Base-by-base conservation (phyloP, 345 rosid species). In the Arabidopsis suecica region DNA sequence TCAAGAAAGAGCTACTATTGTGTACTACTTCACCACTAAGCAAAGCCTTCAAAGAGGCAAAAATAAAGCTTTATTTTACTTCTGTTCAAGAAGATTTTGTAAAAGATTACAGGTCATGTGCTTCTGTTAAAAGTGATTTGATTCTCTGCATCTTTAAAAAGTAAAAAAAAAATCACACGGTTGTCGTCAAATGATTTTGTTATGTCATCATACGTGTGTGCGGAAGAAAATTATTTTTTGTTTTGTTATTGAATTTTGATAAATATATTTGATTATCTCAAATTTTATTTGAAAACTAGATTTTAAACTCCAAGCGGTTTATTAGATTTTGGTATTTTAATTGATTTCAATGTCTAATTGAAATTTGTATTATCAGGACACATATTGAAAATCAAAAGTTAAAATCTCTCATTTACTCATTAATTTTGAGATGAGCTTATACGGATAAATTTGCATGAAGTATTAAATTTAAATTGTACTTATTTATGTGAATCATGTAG, bases 1-100 rank as follows among this genome's bases (percentile, higher is more conserved):
- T 48, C 36, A 37, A 48, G 18, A 64, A 41, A 33, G 58, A 50
- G 20, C 25, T 62, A 9, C 51, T 20, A 13, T 63, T 53, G 45
- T n/a, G 9, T n/a, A 56, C 72, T 65, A 69, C 80, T 76, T 69
- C 70, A 61, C 34, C 71, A 62, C 70, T 76, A 76, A 76, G 79
- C 79, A 76, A 76, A 76, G 70, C 68, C 68, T 60, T 74, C 62
- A 53, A 61, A 69, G 69, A 54, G 25, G 50, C 63, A 37, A 77
- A 51, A 61, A 20, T 10, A 50, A 28, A 59, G 45, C 72, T 64
- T 64, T 77, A 40, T 57, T 64, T 64, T 61, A 69, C 75, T 54
- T 76, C 70, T 76, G 71, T 69, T 61, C 59, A 45, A 23, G 33
- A 76, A 62, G 65, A 69, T 76, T 57, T 69, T 23, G 41, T 64